Evolutionary conservation across 176 grass and related monocot species (phyloP).

Genomic region (Puccinellia tenuiflora): DNA sequence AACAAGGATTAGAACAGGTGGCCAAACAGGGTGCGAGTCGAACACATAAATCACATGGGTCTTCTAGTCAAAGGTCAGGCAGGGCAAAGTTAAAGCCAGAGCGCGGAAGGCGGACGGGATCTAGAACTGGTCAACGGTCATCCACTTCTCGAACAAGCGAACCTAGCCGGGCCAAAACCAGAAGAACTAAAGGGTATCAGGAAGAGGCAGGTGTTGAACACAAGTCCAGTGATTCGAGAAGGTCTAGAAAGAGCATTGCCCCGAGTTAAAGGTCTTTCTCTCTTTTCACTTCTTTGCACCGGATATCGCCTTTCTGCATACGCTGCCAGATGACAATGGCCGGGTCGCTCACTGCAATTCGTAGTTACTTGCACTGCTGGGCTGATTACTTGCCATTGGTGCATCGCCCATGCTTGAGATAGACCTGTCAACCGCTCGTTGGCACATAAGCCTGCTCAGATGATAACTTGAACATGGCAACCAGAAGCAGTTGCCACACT

Average conservation of each 20-base stretch:
- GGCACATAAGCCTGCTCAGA: not conserved
- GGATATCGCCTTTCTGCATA: not conserved
- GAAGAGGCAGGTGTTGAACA: slow-evolving; percentile 16
- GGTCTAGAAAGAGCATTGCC: slow-evolving; percentile 42
- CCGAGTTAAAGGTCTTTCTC: slow-evolving; percentile 6
- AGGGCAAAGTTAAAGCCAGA: slow-evolving; percentile 32
- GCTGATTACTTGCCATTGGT: not conserved
- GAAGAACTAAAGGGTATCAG: not conserved
- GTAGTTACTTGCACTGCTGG: not conserved
- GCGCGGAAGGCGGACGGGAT: slow-evolving; percentile 21
- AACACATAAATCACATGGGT: slow-evolving; percentile 15
- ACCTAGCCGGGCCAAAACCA: slow-evolving; percentile 23
- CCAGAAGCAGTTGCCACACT: not conserved
- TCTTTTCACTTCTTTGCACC: not conserved
- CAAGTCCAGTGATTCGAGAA: slow-evolving; percentile 35
- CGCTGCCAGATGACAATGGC: not conserved
- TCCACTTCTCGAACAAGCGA: slow-evolving; percentile 16
- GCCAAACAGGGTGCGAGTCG: slow-evolving; percentile 10
- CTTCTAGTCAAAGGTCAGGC: slow-evolving; percentile 12
- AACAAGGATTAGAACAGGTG: slow-evolving; percentile 30
- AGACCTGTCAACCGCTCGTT: not conserved
- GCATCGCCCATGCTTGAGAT: not conserved
- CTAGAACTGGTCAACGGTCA: slow-evolving; percentile 9
- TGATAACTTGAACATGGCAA: not conserved
- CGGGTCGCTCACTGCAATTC: not conserved